Evolutionary conservation across 2,329 filamentous ascomycete species (phyloP).

Genomic region (Cercospora nicotianae): DNA sequence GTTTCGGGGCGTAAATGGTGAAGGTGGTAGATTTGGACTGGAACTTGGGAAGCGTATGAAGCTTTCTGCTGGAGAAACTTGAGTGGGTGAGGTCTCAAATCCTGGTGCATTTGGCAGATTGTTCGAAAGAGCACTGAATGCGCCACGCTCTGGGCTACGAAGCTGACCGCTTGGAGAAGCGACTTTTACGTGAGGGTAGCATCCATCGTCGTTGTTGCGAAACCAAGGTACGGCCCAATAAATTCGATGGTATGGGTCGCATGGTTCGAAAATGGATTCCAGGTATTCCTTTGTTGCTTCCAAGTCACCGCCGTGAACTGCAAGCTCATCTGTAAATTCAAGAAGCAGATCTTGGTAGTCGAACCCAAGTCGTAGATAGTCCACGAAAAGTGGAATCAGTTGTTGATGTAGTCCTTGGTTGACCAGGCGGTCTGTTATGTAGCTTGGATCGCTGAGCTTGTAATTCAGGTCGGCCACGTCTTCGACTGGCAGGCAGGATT

Average conservation of each 20-base stretch:
- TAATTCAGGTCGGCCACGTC: background rate
- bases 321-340: background rate
- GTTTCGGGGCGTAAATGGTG: background rate
- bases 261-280: background rate
- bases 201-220: background rate
- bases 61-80: background rate
- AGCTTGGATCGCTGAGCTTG: background rate
- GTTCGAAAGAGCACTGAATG: background rate
- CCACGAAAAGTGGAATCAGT: background rate
- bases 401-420: background rate
- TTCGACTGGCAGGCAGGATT: background rate
- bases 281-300: background rate
- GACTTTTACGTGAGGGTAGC: background rate
- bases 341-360: slow-evolving; percentile 8
- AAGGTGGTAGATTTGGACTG: background rate
- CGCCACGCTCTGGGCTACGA: background rate
- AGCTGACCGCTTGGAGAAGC: background rate
- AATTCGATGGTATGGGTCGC: background rate
- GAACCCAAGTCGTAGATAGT: slow-evolving; percentile 10
- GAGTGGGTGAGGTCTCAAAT: background rate
- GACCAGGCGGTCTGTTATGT: background rate
- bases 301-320: background rate
- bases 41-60: background rate
- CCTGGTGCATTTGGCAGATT: background rate
- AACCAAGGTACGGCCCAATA: background rate